These are phyloP conservation scores for Abelmoschus esculentus DNA, from an alignment of 345 rosid species.

Conservation along the genomic window DNA sequence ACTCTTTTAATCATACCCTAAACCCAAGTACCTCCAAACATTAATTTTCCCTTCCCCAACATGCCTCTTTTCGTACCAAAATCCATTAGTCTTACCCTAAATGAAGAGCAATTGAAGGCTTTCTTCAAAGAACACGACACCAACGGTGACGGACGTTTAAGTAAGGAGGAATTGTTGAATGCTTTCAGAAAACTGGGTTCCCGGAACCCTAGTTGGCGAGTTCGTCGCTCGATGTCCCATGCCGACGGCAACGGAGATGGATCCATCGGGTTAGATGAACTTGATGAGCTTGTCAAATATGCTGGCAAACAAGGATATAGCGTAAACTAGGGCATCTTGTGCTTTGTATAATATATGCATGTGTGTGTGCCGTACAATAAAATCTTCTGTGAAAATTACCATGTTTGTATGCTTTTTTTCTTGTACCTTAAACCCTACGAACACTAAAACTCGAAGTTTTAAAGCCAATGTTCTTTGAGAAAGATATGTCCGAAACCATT, in stretches of 20 bases:
- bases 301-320: conserved; percentile 11
- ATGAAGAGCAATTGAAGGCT: conserved; percentile 15
- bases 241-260: conserved; percentile 27
- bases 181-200: conserved; percentile 21
- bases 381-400: neutral
- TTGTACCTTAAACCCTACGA: no score
- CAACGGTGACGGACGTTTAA: conserved; percentile 19
- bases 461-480: no score
- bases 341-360: neutral
- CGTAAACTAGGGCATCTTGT: neutral
- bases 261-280: conserved; percentile 12
- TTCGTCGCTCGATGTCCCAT: conserved; percentile 12
- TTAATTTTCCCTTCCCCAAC: neutral
- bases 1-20: neutral
- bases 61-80: conserved; percentile 1
- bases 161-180: conserved; percentile 18
- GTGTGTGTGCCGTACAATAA: neutral
- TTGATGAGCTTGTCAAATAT: conserved; percentile 22
- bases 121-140: conserved; percentile 20
- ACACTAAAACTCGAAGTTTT: no score
- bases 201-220: conserved; percentile 19
- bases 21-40: neutral
- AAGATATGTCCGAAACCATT: no score
- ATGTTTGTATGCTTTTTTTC: neutral
- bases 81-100: neutral